Evolutionary conservation across 2,329 filamentous ascomycete species (phyloP).

Genomic region (Teratosphaeria gauchensis): DNA sequence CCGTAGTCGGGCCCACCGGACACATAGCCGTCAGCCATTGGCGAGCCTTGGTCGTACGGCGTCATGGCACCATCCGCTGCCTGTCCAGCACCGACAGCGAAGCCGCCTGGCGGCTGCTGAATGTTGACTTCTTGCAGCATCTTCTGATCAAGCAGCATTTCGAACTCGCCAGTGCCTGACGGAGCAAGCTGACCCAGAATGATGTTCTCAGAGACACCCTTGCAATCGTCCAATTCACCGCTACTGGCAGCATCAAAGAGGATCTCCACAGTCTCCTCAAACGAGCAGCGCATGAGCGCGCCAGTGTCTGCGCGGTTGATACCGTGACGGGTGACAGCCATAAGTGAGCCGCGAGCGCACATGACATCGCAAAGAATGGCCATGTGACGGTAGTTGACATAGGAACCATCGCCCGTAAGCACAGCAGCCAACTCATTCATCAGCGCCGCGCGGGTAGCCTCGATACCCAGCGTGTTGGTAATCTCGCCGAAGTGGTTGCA

Average conservation of each 20-base stretch:
- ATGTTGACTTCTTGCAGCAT: constrained; percentile 95
- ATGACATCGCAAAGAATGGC: constrained; percentile 93
- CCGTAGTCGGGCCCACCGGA: constrained; percentile 53
- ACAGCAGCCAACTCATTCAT: constrained; percentile 85
- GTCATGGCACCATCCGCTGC: constrained; percentile 73
- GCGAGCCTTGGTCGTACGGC: constrained; percentile 71
- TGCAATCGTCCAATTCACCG: constrained; percentile 93
- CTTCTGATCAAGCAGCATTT: constrained; percentile 83
- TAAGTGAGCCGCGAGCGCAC: constrained; percentile 88
- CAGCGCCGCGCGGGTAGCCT: constrained; percentile 79
- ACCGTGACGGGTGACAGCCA: constrained; percentile 93
- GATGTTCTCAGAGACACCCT: constrained; percentile 96
- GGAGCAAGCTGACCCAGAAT: constrained; percentile 96
- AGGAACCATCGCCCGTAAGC: constrained; percentile 95
- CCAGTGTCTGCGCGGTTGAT: constrained; percentile 98
- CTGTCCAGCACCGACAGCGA: constrained; percentile 68
- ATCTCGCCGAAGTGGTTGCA: constrained; percentile 95
- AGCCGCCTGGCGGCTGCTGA: constrained; percentile 31
- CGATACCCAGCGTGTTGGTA: constrained; percentile 90
- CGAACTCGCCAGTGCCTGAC: constrained; percentile 93
- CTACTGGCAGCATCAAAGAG: constrained; percentile 88
- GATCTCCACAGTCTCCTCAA: constrained; percentile 98
- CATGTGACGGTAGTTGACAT: constrained; percentile 97
- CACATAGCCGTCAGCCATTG: constrained; percentile 51
- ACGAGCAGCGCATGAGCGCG: constrained; percentile 97